Base-by-base conservation (phyloP, 2,329 filamentous ascomycete species). In the Teratosphaeria viscida region DNA sequence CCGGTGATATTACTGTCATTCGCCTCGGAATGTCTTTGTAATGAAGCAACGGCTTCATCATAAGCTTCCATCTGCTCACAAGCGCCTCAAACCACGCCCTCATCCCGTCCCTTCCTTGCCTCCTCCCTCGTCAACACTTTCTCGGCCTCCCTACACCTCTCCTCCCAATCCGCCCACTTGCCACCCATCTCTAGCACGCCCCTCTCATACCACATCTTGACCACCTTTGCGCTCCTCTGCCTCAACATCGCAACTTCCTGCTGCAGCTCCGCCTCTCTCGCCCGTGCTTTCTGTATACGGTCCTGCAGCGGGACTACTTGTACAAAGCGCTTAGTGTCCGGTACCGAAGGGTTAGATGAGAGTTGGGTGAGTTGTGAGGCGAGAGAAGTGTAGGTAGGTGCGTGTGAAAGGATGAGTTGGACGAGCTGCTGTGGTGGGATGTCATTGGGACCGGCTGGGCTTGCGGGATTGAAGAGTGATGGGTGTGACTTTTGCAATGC, bases 141-240 rank as follows among this genome's bases (percentile, higher is more conserved):
- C 74, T 94, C 89, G 7, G 84, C 81, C 61, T 79, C 77, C 72
- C 83, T 82, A 12, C 92, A 73, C 56, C 87, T 79, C 37, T 82
- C 80, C 73, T 95, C 88, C 69, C 87, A 84, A 57, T 87, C 84
- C 26, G 86, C 87, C 76, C 90, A 86, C 60, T 82, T 81, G 65
- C 85, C 82, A 0, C 86, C 86, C 65, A 83, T 84, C 11, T 81
- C 81, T 55, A 95, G 76, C 52, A 94, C 79, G 3, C 85, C 83
- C 27, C 83, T 77, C 71, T 91, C 85, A 73, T 92, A 91, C 87
- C 90, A 95, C 39, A 63, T 72, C 72, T 74, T 72, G 59, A 78
- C 72, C 11, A 76, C 54, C 54, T 73, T 65, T 72, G 85, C 88
- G 75, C 82, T 92, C 64, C 80, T 81, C 62, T 75, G 81, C 70